These are phyloP conservation scores for Porodaedalea pini DNA, from an alignment of 1,284 basidiomycete genomes.

Conservation along the genomic window DNA sequence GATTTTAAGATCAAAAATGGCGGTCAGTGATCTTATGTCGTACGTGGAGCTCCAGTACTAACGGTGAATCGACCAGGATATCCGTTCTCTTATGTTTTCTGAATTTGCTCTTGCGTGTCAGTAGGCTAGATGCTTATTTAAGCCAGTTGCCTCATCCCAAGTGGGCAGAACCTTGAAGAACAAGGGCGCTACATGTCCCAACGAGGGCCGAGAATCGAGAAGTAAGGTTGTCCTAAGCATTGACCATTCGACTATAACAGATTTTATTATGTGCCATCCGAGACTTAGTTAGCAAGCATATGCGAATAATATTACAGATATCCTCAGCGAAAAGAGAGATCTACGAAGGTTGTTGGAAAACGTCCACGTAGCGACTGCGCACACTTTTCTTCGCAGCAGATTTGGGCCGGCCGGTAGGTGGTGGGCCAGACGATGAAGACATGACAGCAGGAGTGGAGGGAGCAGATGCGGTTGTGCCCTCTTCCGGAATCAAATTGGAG, in stretches of 20 bases:
- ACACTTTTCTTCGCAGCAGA: slow-evolving; percentile 69
- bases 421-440: slow-evolving; percentile 36
- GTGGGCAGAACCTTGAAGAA: neutral
- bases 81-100: slow-evolving; percentile 50
- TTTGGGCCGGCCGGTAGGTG: slow-evolving; percentile 52
- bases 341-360: slow-evolving; percentile 54
- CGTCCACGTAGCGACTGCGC: slow-evolving; percentile 81
- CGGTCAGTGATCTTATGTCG: slow-evolving; percentile 41
- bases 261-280: neutral
- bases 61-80: slow-evolving; percentile 48
- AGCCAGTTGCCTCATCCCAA: neutral
- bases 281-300: neutral
- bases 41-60: neutral
- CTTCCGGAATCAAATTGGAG: slow-evolving; percentile 61
- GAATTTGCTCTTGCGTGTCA: slow-evolving; percentile 1
- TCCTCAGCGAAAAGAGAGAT: neutral
- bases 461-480: slow-evolving; percentile 26
- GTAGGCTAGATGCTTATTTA: neutral
- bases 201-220: no score
- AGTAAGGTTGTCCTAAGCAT: neutral
- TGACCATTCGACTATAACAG: neutral
- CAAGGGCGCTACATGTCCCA: no score
- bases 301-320: slow-evolving; percentile 15
- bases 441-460: slow-evolving; percentile 36
- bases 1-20: slow-evolving; percentile 92